Evolutionary conservation across 495 filamentous ascomycete species (phyloP).

Genomic region (Penicillium salamii): DNA sequence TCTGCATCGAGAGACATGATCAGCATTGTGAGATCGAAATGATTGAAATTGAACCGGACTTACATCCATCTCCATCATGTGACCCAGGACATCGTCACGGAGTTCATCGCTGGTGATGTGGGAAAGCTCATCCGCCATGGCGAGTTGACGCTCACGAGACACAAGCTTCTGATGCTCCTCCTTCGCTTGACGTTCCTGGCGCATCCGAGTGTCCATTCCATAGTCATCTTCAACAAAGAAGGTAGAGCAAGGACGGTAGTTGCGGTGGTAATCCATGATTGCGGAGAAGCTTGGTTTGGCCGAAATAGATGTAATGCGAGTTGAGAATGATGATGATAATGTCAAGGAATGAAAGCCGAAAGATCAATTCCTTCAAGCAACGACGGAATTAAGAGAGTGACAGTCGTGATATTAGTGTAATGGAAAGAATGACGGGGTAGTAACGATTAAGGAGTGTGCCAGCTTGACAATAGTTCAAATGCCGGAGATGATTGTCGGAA

Average conservation of each 20-base stretch:
- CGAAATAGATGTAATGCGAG: constrained; percentile 3
- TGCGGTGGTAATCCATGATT: constrained; percentile 69
- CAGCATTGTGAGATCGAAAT: constrained; percentile 7
- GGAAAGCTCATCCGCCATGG: constrained; percentile 84
- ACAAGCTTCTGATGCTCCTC: constrained; percentile 70
- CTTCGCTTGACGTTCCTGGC: constrained; percentile 31
- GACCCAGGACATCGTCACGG: constrained; percentile 84
- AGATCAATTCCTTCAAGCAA: constrained; percentile 33
- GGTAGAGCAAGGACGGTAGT: constrained; percentile 62
- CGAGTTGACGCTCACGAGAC: constrained; percentile 73
- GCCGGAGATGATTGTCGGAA: constrained; percentile 34
- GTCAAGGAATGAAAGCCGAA: constrained; percentile 37
- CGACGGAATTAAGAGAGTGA: constrained; percentile 55
- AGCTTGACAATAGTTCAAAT: constrained; percentile 41
- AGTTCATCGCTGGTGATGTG: constrained; percentile 80
- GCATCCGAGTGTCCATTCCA: constrained; percentile 20
- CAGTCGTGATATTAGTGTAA: constrained; percentile 46
- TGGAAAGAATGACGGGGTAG: constrained; percentile 54
- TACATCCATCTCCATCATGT: constrained; percentile 97
- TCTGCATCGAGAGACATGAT: constrained; percentile 48
- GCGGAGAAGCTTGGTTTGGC: constrained; percentile 19
- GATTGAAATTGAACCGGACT: constrained; percentile 20
- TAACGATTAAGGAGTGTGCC: constrained; percentile 46
- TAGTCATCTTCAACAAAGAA: constrained; percentile 88
- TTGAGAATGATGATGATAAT: constrained; percentile 14